Evolutionary conservation across 108 stramenopile genomes (phyloP).

Genomic region (Bacterosira constricta): DNA sequence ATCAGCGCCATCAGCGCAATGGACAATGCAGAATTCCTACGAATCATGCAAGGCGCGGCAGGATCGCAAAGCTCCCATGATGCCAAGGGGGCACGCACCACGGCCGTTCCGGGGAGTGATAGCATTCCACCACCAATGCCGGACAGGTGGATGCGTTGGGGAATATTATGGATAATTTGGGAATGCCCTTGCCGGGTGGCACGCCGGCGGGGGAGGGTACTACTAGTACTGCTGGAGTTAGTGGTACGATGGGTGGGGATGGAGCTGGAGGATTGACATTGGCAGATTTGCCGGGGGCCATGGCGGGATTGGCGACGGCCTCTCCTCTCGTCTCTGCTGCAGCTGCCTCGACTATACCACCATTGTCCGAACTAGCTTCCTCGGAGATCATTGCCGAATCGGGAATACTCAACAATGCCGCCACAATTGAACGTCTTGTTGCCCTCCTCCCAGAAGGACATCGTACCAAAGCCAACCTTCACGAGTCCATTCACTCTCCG

Average conservation of each 20-base stretch:
- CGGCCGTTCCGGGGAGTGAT: conserved; percentile 32
- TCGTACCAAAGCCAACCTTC: conserved; percentile 53
- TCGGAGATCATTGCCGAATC: conserved; percentile 46
- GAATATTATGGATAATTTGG: conserved; percentile 82
- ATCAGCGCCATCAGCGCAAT: too few species aligned
- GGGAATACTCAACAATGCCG: conserved; percentile 55
- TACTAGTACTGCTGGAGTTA: too few species aligned
- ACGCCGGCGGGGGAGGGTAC: conserved; percentile 38
- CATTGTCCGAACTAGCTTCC: conserved; percentile 68
- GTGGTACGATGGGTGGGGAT: too few species aligned
- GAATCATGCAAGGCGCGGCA: conserved; percentile 35
- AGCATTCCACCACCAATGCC: conserved; percentile 48
- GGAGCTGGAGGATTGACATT: conserved; percentile 55
- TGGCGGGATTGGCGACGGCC: conserved; percentile 61
- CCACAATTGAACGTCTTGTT: conserved; percentile 55
- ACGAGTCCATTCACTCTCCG: conserved; percentile 71
- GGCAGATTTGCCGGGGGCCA: conserved; percentile 78
- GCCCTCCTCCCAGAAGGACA: conserved; percentile 74
- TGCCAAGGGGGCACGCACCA: conserved; percentile 13
- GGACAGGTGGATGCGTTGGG: conserved; percentile 79
- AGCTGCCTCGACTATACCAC: conserved; percentile 35
- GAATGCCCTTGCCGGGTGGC: conserved; percentile 59
- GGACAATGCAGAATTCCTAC: conserved; percentile 21
- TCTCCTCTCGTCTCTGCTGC: conserved; percentile 21
- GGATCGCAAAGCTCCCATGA: conserved; percentile 12